Conservation (phyloP, 2,329 filamentous ascomycete genomes). For the Pyrenophora seminiperda region DNA sequence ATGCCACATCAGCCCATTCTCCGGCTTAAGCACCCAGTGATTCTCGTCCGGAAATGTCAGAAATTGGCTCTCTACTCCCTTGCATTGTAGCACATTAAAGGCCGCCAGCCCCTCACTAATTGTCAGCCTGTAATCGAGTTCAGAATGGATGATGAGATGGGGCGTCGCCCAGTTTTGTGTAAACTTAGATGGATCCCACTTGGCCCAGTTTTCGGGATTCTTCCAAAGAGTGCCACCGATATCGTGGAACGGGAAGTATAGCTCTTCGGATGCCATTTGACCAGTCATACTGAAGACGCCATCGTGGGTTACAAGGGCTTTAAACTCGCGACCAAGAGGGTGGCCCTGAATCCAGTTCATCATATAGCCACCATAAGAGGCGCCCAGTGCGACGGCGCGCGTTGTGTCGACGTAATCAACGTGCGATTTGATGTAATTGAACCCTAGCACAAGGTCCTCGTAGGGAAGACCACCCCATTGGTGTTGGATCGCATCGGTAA, state of each 20-base stretch:
- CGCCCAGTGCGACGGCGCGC: constrained; percentile 74
- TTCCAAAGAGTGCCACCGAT: constrained; percentile 45
- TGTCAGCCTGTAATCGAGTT: constrained; percentile 85
- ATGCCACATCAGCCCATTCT: constrained; percentile 92
- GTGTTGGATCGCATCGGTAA: constrained; percentile 75
- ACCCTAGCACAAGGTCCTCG: constrained; percentile 76
- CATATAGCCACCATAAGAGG: constrained; percentile 56
- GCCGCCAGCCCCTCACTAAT: constrained; percentile 83
- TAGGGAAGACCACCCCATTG: constrained; percentile 89
- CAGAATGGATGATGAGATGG: constrained; percentile 86
- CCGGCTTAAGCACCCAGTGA: constrained; percentile 86
- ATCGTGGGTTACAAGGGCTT: constrained; percentile 86
- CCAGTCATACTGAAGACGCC: constrained; percentile 72
- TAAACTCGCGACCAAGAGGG: constrained; percentile 79
- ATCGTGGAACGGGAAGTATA: constrained; percentile 59
- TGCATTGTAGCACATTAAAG: constrained; percentile 83
- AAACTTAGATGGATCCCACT: constrained; percentile 63
- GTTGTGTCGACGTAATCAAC: constrained; percentile 71
- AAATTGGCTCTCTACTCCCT: constrained; percentile 75
- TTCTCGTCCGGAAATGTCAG: constrained; percentile 81
- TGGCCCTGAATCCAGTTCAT: constrained; percentile 88
- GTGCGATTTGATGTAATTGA: constrained; percentile 72
- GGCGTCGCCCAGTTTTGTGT: constrained; percentile 80
- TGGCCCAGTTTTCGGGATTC: constrained; percentile 56
- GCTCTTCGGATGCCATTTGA: constrained; percentile 58